Evolutionary conservation across 345 rosid genomes (phyloP).

Genomic region (Salix viminalis): DNA sequence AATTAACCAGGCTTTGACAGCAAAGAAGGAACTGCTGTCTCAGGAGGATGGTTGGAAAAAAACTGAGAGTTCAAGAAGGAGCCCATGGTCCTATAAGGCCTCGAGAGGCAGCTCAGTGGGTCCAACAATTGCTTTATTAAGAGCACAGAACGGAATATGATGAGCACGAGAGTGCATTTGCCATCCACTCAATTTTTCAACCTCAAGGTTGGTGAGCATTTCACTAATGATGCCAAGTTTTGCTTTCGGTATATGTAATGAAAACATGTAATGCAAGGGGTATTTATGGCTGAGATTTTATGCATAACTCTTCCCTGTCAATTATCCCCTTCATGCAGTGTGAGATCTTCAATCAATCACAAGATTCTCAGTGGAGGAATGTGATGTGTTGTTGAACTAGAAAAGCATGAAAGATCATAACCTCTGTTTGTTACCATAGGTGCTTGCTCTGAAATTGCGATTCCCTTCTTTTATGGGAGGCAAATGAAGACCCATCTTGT

Average conservation of each 20-base stretch:
- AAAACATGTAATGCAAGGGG: background rate
- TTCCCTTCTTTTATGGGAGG: no score
- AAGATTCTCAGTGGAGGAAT: background rate
- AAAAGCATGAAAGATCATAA: background rate
- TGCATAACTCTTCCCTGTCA: background rate
- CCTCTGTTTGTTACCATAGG: no score
- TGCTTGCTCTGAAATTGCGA: no score
- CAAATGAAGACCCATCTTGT: no score
- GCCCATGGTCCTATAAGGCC: slow-evolving; percentile 60
- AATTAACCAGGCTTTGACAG: slow-evolving; percentile 49
- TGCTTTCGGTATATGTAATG: background rate
- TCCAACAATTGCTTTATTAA: slow-evolving; percentile 70
- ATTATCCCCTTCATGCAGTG: background rate
- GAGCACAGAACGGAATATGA: slow-evolving; percentile 45
- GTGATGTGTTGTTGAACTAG: background rate
- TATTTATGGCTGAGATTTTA: background rate
- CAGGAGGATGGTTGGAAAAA: slow-evolving; percentile 48
- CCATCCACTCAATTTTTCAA: background rate
- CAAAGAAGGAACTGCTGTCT: slow-evolving; percentile 63
- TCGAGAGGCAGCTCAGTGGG: slow-evolving; percentile 77
- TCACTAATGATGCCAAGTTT: background rate
- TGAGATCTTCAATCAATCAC: background rate
- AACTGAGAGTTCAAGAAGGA: slow-evolving; percentile 45
- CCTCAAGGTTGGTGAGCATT: background rate
- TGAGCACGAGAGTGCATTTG: background rate